Conservation (phyloP, 768 basidiomycete genomes). For the Trametes coccinea region DNA sequence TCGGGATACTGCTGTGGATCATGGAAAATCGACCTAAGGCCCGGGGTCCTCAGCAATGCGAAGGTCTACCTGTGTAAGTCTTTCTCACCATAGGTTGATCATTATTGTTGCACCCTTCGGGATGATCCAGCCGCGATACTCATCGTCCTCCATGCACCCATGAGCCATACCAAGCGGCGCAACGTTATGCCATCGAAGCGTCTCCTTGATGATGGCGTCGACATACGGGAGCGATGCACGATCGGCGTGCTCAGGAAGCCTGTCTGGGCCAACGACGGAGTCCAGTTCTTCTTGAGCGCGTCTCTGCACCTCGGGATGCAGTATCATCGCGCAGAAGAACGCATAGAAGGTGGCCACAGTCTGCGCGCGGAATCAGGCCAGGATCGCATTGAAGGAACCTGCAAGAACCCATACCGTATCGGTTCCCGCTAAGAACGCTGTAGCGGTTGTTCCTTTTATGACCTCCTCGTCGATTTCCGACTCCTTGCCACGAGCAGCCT, state of each 20-base stretch:
- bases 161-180: slow-evolving; percentile 27
- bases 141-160: slow-evolving; percentile 39
- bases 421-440: not conserved
- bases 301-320: slow-evolving; percentile 12
- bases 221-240: slow-evolving; percentile 16
- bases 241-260: slow-evolving; percentile 21
- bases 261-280: slow-evolving; percentile 12
- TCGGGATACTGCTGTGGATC: slow-evolving; percentile 47
- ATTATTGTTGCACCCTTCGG: slow-evolving; percentile 32
- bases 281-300: slow-evolving; percentile 21
- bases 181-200: slow-evolving; percentile 16
- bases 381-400: too few relatives aligned
- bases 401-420: not conserved
- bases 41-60: not conserved
- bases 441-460: slow-evolving; percentile 1
- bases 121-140: slow-evolving; percentile 41
- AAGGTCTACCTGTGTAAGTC: too few relatives aligned
- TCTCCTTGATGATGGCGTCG: slow-evolving; percentile 19
- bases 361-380: too few relatives aligned
- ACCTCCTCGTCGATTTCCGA: not conserved
- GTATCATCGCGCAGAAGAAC: slow-evolving; percentile 11
- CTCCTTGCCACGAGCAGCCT: not conserved
- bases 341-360: not conserved
- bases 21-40: slow-evolving; percentile 49
- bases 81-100: slow-evolving; percentile 19